phyloP scores from a whole-genome alignment of 345 rosid species.

The Abelmoschus esculentus region DNA sequence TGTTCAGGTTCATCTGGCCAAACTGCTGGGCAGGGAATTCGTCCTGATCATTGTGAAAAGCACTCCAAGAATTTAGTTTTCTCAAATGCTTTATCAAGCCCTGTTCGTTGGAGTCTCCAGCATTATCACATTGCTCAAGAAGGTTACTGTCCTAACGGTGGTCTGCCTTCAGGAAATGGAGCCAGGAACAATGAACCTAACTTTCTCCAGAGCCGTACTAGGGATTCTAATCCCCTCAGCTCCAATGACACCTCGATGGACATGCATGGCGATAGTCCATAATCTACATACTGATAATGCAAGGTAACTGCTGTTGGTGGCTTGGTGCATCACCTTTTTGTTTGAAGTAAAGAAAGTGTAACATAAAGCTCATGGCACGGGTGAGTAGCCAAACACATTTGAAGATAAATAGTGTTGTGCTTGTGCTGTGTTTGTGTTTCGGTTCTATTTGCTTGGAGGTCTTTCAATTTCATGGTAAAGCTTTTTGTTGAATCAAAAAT shows the following conservation, averaged over 20 bases:
- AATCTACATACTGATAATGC: constrained; percentile 19
- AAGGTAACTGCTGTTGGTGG: constrained; percentile 9
- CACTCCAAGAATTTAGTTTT: constrained; percentile 73
- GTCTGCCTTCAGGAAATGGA: constrained; percentile 31
- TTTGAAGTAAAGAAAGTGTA: neutral
- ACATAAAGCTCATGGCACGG: constrained; percentile 18
- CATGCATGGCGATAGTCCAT: constrained; percentile 51
- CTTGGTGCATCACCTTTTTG: constrained; percentile 2
- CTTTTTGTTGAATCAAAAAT: constrained; percentile 14
- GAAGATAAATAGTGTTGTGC: constrained; percentile 20
- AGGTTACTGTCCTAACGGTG: constrained; percentile 39
- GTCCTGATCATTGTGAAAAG: constrained; percentile 59
- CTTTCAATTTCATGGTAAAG: constrained; percentile 18
- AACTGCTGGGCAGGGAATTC: constrained; percentile 34
- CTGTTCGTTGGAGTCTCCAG: constrained; percentile 65
- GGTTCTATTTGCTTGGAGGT: constrained; percentile 7
- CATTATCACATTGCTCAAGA: constrained; percentile 65
- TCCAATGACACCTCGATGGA: constrained; percentile 87
- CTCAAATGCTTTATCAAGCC: constrained; percentile 84
- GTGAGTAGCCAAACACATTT: constrained; percentile 12
- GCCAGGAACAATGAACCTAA: constrained; percentile 35
- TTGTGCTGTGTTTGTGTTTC: constrained; percentile 5
- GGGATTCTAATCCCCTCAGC: constrained; percentile 55
- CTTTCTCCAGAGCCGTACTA: constrained; percentile 42
- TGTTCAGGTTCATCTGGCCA: constrained; percentile 59